A percentile compares a stretch with the other conserved stretches of the same genome.
Conservation (phyloP, 1,139 yeast species). For the Kazachstania sp. region DNA sequence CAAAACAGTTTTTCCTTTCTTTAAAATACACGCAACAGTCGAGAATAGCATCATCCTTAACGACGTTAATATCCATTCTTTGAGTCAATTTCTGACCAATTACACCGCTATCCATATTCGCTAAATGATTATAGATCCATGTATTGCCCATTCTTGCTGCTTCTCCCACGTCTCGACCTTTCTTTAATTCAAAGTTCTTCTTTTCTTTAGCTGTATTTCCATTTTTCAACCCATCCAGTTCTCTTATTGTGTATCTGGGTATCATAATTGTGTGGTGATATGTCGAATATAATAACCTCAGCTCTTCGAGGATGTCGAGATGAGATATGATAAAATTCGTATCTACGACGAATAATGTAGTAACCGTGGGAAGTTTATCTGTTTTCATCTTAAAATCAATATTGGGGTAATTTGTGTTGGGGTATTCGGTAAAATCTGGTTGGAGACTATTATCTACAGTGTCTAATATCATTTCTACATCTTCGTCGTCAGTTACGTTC, state of each 20-base stretch:
- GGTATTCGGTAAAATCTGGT: background rate
- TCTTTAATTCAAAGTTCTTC: slow-evolving; percentile 16
- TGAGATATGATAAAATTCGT: slow-evolving; percentile 72
- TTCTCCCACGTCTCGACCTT: slow-evolving; percentile 33
- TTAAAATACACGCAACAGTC: slow-evolving; percentile 73
- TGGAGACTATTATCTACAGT: background rate
- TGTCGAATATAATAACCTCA: slow-evolving; percentile 35
- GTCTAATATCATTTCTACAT: slow-evolving; percentile 36
- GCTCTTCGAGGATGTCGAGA: slow-evolving; percentile 44
- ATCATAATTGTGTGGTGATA: slow-evolving; percentile 49
- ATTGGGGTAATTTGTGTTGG: background rate
- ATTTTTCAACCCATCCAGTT: slow-evolving; percentile 69
- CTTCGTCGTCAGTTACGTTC: slow-evolving; percentile 35
- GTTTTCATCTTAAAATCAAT: background rate
- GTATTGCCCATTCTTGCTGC: slow-evolving; percentile 68
- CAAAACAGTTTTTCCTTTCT: slow-evolving; percentile 38
- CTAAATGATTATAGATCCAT: slow-evolving; percentile 65
- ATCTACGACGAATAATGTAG: slow-evolving; percentile 50
- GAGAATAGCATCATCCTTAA: slow-evolving; percentile 72
- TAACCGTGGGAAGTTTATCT: slow-evolving; percentile 5
- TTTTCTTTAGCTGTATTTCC: slow-evolving; percentile 7
- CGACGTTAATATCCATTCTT: slow-evolving; percentile 35
- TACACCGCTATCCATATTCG: slow-evolving; percentile 42
- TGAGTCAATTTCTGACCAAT: slow-evolving; percentile 61
- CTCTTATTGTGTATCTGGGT: slow-evolving; percentile 63